Percentiles rank a stretch among this genome's conserved stretches.
Evolutionary conservation across 2,329 filamentous ascomycete species (phyloP).

Genomic region (Paraconiothyrium brasiliense): DNA sequence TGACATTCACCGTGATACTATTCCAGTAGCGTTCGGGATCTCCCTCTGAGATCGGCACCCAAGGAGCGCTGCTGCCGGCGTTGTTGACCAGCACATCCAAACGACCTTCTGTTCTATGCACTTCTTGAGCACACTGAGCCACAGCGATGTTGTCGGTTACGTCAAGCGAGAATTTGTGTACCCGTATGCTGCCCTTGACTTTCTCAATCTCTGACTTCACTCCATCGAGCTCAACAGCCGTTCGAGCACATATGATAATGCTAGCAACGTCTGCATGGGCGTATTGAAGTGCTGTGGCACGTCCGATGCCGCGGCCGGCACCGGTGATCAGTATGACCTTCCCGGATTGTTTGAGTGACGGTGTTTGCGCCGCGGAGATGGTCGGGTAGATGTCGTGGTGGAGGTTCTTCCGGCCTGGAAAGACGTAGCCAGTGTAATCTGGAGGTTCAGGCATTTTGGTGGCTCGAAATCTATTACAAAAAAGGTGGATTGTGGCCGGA

Average conservation of each 20-base stretch:
- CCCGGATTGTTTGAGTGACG: conserved; percentile 47
- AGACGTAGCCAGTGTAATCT: conserved; percentile 23
- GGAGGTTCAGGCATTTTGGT: conserved; percentile 16
- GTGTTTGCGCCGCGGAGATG: conserved; percentile 55
- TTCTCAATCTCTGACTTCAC: conserved; percentile 48
- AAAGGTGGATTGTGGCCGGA: not conserved
- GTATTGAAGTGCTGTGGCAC: conserved; percentile 64
- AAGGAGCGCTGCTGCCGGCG: conserved; percentile 51
- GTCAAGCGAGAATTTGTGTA: conserved; percentile 57
- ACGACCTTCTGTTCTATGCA: conserved; percentile 34
- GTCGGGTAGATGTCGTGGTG: conserved; percentile 63
- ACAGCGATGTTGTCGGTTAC: conserved; percentile 53
- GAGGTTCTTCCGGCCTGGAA: conserved; percentile 30
- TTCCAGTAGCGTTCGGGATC: conserved; percentile 54
- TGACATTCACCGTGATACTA: conserved; percentile 60
- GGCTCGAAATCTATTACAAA: not conserved
- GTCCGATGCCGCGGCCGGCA: conserved; percentile 64
- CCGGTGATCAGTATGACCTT: conserved; percentile 64
- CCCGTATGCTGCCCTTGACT: conserved; percentile 52
- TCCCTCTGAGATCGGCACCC: conserved; percentile 42
- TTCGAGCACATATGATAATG: conserved; percentile 65
- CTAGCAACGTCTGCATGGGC: conserved; percentile 62
- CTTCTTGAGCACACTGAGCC: conserved; percentile 41
- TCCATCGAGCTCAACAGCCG: conserved; percentile 48
- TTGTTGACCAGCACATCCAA: conserved; percentile 62